phyloP scores from a whole-genome alignment of 2,329 filamentous ascomycete genomes.

The Beauveria caledonica region DNA sequence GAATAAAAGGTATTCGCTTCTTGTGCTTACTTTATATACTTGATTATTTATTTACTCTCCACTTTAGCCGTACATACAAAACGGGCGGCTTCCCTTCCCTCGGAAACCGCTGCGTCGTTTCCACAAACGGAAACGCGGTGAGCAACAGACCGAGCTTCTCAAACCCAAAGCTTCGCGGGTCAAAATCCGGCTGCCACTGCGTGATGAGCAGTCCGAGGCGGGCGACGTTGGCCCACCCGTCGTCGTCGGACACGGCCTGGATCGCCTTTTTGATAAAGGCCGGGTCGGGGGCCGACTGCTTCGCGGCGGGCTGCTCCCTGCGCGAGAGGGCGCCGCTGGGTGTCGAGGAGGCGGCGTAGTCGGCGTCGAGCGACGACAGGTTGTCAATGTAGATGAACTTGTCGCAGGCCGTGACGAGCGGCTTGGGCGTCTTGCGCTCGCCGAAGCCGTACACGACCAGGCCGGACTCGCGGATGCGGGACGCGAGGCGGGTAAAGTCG shows the following conservation, averaged over 20 bases:
- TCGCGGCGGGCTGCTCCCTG: background rate
- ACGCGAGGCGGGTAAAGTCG: conserved; percentile 28
- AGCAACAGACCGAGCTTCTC: background rate
- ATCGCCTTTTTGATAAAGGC: background rate
- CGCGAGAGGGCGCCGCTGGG: no score
- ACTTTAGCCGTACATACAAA: background rate
- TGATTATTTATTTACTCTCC: background rate
- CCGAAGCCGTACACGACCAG: conserved; percentile 28
- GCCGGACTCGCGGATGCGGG: conserved; percentile 25
- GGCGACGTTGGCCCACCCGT: background rate
- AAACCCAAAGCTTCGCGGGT: background rate
- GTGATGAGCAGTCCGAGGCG: background rate
- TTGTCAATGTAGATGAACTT: conserved; percentile 22
- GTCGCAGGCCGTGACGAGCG: conserved; percentile 26
- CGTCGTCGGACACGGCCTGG: background rate
- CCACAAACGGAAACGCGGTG: background rate
- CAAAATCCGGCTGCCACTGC: background rate
- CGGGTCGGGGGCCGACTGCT: background rate
- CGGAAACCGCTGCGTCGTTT: background rate
- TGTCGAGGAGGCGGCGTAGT: background rate
- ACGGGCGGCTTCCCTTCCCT: background rate
- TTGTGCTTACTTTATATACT: background rate
- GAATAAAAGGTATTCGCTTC: no score
- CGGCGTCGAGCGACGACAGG: background rate
- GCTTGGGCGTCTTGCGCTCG: conserved; percentile 23